phyloP scores from a whole-genome alignment of 441 rosid genomes.

The Gossypium davidsonii region DNA sequence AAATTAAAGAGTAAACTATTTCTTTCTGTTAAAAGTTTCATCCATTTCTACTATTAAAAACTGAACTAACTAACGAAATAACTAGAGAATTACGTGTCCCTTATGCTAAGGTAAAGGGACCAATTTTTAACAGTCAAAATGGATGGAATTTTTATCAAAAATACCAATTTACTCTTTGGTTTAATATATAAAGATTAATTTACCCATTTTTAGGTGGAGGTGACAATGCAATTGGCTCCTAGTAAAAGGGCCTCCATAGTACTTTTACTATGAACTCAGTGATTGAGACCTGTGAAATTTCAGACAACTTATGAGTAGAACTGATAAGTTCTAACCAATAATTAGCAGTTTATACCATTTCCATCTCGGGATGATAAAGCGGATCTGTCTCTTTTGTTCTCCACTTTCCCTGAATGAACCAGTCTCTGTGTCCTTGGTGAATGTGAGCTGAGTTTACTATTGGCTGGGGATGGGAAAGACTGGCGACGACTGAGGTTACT shows the following conservation, averaged over 20 bases:
- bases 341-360: conserved; percentile 39
- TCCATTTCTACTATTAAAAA: too few relatives aligned
- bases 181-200: too few relatives aligned
- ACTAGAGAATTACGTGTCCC: too few relatives aligned
- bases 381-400: conserved; percentile 56
- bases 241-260: background rate
- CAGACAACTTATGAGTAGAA: background rate
- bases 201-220: too few relatives aligned
- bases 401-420: conserved; percentile 44
- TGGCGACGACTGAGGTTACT: conserved; percentile 51
- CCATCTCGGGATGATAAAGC: conserved; percentile 50
- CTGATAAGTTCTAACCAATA: conserved; percentile 12
- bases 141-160: too few relatives aligned
- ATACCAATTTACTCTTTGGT: too few relatives aligned
- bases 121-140: too few relatives aligned
- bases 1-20: too few relatives aligned
- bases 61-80: too few relatives aligned
- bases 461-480: conserved; percentile 68
- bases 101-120: too few relatives aligned
- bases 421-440: conserved; percentile 74
- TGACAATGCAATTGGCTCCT: background rate
- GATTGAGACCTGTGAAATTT: background rate
- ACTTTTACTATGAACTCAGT: background rate
- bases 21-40: too few relatives aligned
- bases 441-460: conserved; percentile 59